Base-by-base conservation (phyloP, 306 rosid genomes). In the Gynostemma pentaphyllum region DNA sequence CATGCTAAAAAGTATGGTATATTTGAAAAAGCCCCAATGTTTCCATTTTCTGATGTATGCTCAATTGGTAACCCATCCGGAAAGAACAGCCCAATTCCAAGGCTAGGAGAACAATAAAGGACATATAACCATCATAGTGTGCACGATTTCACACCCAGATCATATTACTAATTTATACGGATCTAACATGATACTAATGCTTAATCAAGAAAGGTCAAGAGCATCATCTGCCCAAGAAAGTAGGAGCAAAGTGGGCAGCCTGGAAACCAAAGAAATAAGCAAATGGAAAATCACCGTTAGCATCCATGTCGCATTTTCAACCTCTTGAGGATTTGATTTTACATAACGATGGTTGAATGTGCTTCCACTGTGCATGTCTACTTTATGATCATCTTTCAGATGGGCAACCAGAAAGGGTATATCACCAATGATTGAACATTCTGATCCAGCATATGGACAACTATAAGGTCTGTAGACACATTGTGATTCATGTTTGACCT, bases 221-320 rank as follows among this genome's bases (percentile, higher is more conserved):
- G 19, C 29, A 13, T 24, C 0, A 2, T 29, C 67, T 14, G 14
- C 61, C 30, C 18, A 37, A 59, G 29, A 19, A 11, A 21, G 24
- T 5, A 40, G 50, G 30, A 42, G 18, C 11, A 14, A 1, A 0
- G 23, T 3, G 6, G 4, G 45, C 32, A 19, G 29, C 15, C 4
- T 0, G 14, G 22, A 30, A 60, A 60, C 19, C 8, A 59, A 59
- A 18, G 46, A 59, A 9, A 62, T 14, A 40, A 24, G 5, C 39
- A 66, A 24, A 66, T 0, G 75, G 71, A 70, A 73, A 21, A 60
- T 45, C 85, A 90, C 97, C 94, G 97, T 90, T 54, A 90, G 78
- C 95, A 90, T 90, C 95, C 97, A 90, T 0, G 97, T 90, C 19
- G 97, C 97, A 24, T 90, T 90, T 83, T 90, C 97, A 53, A 90